These are phyloP conservation scores for Yamadazyma philogaea DNA, from an alignment of 805 yeast genomes.

Conservation along the genomic window DNA sequence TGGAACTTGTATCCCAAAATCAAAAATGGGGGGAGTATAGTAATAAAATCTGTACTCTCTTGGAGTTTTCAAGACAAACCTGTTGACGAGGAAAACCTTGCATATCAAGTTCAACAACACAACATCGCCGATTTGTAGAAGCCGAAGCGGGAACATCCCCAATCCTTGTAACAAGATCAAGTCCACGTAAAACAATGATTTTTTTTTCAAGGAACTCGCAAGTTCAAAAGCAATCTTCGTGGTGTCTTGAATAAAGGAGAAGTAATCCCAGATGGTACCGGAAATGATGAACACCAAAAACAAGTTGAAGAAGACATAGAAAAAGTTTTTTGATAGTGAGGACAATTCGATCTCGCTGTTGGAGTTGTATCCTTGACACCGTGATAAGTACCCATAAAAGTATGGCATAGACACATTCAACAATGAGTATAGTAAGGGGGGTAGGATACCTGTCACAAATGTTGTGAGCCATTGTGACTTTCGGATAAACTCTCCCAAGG, in stretches of 20 bases:
- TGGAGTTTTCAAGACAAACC: slow-evolving; percentile 44
- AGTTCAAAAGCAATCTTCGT: slow-evolving; percentile 55
- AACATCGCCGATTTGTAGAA: slow-evolving; percentile 55
- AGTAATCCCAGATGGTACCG: slow-evolving; percentile 59
- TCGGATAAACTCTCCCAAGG: slow-evolving; percentile 50
- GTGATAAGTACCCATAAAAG: slow-evolving; percentile 49
- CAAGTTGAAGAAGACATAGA: slow-evolving; percentile 58
- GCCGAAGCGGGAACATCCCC: slow-evolving; percentile 58
- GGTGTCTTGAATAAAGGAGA: slow-evolving; percentile 55
- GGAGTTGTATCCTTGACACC: slow-evolving; percentile 51
- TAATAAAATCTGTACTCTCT: slow-evolving; percentile 49
- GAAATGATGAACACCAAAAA: slow-evolving; percentile 60
- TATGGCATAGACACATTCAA: slow-evolving; percentile 54
- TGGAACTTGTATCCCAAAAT: slow-evolving; percentile 59
- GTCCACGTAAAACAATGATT: slow-evolving; percentile 55
- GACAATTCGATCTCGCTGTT: slow-evolving; percentile 59
- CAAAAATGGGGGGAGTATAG: slow-evolving; percentile 57
- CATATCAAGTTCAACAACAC: slow-evolving; percentile 41
- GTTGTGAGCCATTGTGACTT: slow-evolving; percentile 52
- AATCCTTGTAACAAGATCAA: slow-evolving; percentile 69
- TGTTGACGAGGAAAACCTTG: slow-evolving; percentile 37
- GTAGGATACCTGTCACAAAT: slow-evolving; percentile 58
- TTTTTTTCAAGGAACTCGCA: slow-evolving; percentile 50
- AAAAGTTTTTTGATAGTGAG: slow-evolving; percentile 55
- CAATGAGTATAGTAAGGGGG: slow-evolving; percentile 56